Evolutionary conservation across 495 filamentous ascomycete species (phyloP), one percentile per base, ranked within the genome.

Genomic region (Sordaria brevicollis): DNA sequence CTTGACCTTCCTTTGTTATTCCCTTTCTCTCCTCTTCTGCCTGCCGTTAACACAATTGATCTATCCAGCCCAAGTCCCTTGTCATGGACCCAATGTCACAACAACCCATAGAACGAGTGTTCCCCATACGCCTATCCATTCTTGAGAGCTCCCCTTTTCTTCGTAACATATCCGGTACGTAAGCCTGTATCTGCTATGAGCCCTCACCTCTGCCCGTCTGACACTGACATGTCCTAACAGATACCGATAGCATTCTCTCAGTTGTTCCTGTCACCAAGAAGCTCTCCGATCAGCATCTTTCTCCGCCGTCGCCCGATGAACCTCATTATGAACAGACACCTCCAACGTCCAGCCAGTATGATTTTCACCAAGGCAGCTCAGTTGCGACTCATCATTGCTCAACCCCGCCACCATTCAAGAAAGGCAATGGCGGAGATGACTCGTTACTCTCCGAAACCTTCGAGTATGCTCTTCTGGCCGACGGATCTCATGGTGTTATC

Each of bases 71-170:
- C 49, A 57, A 29, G 10, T 57, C 5, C 9, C 49, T 72, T 72
- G 72, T 70, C 70, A 17, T 69, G 11, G 11, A 57, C 49, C 49
- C 49, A 57, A 57, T 57, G 65, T 43, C 71, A 49, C 65, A 71
- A 8, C 62, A 71, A 8, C 62, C 35, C 13, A 43, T 72, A 34
- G 74, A 76, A 49, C 68, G 74, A 41, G 74, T 76, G 1, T 76
- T 74, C 37, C 74, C 74, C 65, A 76, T 76, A 49, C 74, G 74
- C 10, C 69, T 76, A 7, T 75, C 74, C 6, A 74, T 75, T 31
- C 70, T 75, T 34, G 72, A 74, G 35, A 74, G 66, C 43, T 76
- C 74, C 34, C 74, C 72, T 3, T 76, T 72, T 35, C 35, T 74
- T 5, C 68, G n/a, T 11, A 68, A 75, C 65, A 36, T 54, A 31